Base-by-base conservation (phyloP, 1,284 basidiomycete genomes). In the Ustilago shanxiensis region DNA sequence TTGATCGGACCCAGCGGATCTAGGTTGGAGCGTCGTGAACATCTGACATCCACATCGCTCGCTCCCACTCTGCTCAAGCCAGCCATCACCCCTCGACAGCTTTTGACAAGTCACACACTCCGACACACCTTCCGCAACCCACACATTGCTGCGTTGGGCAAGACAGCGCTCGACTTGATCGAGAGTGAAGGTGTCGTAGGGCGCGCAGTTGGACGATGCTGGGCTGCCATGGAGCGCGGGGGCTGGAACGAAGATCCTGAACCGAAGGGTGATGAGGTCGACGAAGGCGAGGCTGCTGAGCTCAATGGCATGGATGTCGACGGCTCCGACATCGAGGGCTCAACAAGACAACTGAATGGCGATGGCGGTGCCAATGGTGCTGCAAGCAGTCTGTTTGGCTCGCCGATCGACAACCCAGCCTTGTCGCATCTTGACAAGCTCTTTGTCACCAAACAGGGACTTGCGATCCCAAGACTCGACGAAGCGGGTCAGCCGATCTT, bases 111-210 rank as follows among this genome's bases (percentile, higher is more conserved):
- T 58, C 79, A 81, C 39, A 81, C 83, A 26, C 77, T 86, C 29
- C 77, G 77, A 20, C 84, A 85, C 57, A 85, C 79, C 6, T 86
- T 86, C 66, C 71, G 79, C 35, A 85, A 86, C 53, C 82, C 83
- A 26, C 84, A 86, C 72, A 80, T 86, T 41, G 77, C 74, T 3
- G 82, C 84, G 1, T 66, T 86, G 3, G 79, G 78, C 62, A 82
- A 83, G 66, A 85, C 84, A 26, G 84, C 84, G 7, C 67, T 85
- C n/a, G 84, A 86, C 47, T 63, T 86, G 41, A 67, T 79, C 37
- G 84, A 85, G 55, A 84, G 83, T 58, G 84, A 86, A 55, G 74
- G 78, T 22, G 72, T 76, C 6, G 75, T 86, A n/a, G 72, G 77
- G 2, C 72, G 81, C 16, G 81, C 83, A 0, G 66, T 86, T 3